These are phyloP conservation scores for Esteya vermicola DNA, from an alignment of 2,329 filamentous ascomycete species.

Conservation along the genomic window DNA sequence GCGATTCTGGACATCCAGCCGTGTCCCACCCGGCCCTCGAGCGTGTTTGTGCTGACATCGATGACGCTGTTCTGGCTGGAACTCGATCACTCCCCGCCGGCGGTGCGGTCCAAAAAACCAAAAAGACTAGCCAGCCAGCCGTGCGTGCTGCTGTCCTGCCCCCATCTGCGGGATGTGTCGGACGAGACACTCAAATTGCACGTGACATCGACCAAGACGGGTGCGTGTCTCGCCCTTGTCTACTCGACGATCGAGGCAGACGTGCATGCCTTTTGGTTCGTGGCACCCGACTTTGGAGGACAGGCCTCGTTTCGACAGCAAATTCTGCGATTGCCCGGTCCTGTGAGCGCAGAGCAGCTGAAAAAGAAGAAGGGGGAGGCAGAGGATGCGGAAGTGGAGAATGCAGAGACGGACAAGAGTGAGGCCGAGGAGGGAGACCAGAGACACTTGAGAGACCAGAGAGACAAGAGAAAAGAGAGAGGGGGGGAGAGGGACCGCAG, in stretches of 20 bases:
- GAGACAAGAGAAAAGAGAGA: neutral
- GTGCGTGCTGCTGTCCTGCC: slow-evolving; percentile 25
- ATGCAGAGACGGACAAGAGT: no score
- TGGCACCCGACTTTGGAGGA: slow-evolving; percentile 3
- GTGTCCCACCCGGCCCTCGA: slow-evolving; percentile 29
- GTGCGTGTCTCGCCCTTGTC: slow-evolving; percentile 11
- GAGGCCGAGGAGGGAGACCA: no score
- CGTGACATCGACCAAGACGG: slow-evolving; percentile 9
- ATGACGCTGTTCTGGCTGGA: slow-evolving; percentile 34
- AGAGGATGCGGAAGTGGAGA: no score
- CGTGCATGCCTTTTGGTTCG: slow-evolving; percentile 14
- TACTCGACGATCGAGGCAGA: slow-evolving; percentile 13
- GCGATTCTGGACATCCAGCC: slow-evolving; percentile 40
- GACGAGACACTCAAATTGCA: slow-evolving; percentile 25
- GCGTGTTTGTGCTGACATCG: slow-evolving; percentile 46
- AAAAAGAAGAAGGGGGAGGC: no score
- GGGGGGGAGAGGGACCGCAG: neutral
- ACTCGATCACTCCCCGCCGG: slow-evolving; percentile 11
- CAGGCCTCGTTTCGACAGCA: slow-evolving; percentile 12
- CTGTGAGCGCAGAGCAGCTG: no score
- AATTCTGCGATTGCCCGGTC: slow-evolving; percentile 3
- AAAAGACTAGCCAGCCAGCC: slow-evolving; percentile 3
- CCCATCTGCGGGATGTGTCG: slow-evolving; percentile 25
- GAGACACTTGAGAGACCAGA: no score
- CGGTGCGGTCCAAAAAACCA: neutral